Conservation (phyloP, 306 rosid species). For the Dryas drummondii region DNA sequence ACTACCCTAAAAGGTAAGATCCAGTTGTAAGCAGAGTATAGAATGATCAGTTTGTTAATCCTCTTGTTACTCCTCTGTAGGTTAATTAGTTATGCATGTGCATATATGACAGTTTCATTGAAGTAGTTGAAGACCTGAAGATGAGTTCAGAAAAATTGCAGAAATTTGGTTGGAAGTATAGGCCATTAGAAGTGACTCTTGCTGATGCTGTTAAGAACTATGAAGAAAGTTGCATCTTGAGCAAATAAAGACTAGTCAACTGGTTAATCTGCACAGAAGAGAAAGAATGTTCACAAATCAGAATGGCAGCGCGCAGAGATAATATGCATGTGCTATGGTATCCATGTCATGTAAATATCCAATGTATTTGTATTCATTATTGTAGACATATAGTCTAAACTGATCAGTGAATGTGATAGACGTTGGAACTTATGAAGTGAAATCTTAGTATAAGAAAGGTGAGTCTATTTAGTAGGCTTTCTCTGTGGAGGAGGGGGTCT, state of each 20-base stretch:
- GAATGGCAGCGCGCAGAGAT: neutral
- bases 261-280: neutral
- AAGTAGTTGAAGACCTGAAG: conserved; percentile 19
- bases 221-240: conserved; percentile 25
- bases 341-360: too few species aligned
- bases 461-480: too few species aligned
- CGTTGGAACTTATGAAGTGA: too few species aligned
- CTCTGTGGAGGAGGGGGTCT: too few species aligned
- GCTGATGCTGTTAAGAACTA: conserved; percentile 57
- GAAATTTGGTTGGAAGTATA: conserved; percentile 55
- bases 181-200: conserved; percentile 55
- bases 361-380: too few species aligned
- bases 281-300: neutral
- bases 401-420: too few species aligned
- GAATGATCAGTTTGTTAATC: neutral
- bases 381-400: too few species aligned
- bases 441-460: too few species aligned
- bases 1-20: conserved; percentile 51
- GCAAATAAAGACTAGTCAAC: neutral
- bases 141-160: conserved; percentile 54
- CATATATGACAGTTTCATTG: conserved; percentile 35
- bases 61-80: neutral
- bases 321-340: too few species aligned
- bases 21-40: neutral
- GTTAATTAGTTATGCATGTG: conserved; percentile 1